Base-by-base conservation (phyloP, 495 filamentous ascomycete species). In the Friedmanniomyces simplex region DNA sequence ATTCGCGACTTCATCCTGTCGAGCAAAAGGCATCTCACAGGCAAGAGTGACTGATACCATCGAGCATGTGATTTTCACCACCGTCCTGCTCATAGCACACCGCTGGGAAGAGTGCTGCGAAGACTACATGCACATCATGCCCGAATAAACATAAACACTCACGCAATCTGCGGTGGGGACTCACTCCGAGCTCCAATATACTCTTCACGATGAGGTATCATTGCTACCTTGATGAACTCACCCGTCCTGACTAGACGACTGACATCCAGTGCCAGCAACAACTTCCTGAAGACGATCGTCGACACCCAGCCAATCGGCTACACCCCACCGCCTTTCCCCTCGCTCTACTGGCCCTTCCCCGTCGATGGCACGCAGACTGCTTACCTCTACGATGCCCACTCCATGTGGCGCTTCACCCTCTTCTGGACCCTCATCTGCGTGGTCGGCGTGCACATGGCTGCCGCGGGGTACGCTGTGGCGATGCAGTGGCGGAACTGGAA, bases 351-450 rank as follows among this genome's bases (percentile, higher is more conserved):
- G 77, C 84, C 86, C 18, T 73, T 86, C 52, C 78, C 80, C 58
- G 60, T 77, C 42, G 66, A 69, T 50, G 70, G 76, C 55, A 69
- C 72, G 25, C 66, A 75, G 18, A 72, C 78, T 24, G 76, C 77
- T 59, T 88, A 86, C 57, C 83, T 97, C 59, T 93, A 90, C 74
- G 79, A 86, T 68, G 75, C 85, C 32, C 61, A 66, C 32, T 89
- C 96, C 66, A 88, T 95, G 46, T 96, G 89, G 89, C 84, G 86
- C 52, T 96, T 91, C 68, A 98, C 93, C 0, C 73, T 95, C 1
- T 80, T 82, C 67, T 98, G 93, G 93, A 96, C 91, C 32, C 70
- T 88, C 58, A 76, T 90, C 61, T 73, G 84, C 61, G 80, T 81
- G 68, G 77, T 79, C 59, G 66, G 81, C 57, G 77, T 87, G 68